phyloP scores from a whole-genome alignment of 164 flowering plant genomes.

The Sextonia rubra region DNA sequence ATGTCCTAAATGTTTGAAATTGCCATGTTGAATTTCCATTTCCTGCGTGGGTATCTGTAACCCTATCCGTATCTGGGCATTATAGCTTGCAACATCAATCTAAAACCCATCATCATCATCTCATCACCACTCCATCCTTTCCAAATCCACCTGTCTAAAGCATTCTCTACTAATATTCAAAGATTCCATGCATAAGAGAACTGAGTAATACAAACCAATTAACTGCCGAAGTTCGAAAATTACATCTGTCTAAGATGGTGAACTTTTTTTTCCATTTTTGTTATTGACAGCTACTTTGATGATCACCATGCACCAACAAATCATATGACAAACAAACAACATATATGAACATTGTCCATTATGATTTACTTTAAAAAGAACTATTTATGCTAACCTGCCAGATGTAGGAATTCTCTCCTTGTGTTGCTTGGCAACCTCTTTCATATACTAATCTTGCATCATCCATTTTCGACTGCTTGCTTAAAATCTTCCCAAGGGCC shows the following conservation, averaged over 20 bases:
- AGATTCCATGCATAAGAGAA: no score
- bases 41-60: no score
- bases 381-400: constrained; percentile 67
- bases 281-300: neutral
- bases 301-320: neutral
- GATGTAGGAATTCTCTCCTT: constrained; percentile 88
- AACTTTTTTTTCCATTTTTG: neutral
- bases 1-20: no score
- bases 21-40: no score
- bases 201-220: neutral
- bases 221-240: neutral
- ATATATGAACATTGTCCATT: neutral
- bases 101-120: no score
- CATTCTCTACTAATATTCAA: no score
- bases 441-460: constrained; percentile 85
- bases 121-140: no score
- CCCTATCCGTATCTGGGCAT: no score
- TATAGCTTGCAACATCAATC: no score
- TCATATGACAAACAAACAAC: neutral
- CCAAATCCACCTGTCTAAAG: no score
- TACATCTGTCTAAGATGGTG: neutral
- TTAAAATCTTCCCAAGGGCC: constrained; percentile 49
- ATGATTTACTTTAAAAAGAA: neutral
- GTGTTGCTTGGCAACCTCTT: constrained; percentile 88
- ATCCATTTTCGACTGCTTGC: constrained; percentile 50